phyloP scores from a whole-genome alignment of 345 rosid genomes.

The Syzygium aqueum region DNA sequence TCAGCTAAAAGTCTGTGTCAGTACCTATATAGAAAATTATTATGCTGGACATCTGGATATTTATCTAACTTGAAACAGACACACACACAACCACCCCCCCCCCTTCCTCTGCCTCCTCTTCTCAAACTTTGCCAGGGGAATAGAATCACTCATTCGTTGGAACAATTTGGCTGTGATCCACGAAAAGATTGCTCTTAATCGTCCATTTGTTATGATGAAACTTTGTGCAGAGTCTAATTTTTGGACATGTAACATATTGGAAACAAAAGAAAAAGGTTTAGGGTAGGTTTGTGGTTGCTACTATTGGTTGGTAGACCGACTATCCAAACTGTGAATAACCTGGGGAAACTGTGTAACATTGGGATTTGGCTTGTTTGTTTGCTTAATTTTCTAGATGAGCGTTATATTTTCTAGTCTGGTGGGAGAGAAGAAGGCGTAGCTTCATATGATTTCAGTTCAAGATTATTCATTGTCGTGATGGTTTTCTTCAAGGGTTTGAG shows the following conservation, averaged over 20 bases:
- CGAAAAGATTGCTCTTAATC: not conserved
- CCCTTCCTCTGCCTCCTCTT: too few relatives aligned
- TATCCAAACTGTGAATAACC: not conserved
- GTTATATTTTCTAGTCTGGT: not conserved
- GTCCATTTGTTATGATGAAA: not conserved
- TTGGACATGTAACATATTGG: not conserved
- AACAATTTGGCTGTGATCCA: not conserved
- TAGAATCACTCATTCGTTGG: not conserved
- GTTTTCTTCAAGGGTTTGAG: too few relatives aligned
- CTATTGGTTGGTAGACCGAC: not conserved
- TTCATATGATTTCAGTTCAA: not conserved
- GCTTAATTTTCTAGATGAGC: not conserved
- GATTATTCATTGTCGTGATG: not conserved
- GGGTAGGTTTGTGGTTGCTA: not conserved
- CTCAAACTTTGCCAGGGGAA: not conserved
- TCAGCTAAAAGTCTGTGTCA: not conserved
- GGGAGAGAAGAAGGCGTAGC: not conserved
- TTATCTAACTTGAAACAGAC: too few relatives aligned
- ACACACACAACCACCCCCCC: too few relatives aligned
- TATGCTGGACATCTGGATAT: not conserved
- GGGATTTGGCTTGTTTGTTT: not conserved
- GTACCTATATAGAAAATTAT: not conserved
- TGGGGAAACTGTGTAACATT: not conserved
- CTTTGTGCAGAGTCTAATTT: not conserved
- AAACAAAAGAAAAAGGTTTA: not conserved